phyloP scores from a whole-genome alignment of 2,329 filamentous ascomycete species.

The Colletotrichum viniferum region DNA sequence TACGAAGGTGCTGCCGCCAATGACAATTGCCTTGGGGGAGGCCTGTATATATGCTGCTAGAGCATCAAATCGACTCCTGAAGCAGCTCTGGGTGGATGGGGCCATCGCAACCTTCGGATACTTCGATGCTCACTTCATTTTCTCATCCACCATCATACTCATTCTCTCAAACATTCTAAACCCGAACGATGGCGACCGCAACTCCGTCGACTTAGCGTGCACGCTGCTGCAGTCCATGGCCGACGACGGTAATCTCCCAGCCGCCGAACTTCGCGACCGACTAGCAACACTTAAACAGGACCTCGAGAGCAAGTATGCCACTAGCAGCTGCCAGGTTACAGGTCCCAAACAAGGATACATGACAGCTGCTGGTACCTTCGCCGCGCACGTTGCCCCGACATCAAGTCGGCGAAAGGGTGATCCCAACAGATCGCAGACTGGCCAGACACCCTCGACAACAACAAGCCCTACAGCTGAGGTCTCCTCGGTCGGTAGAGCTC shows the following conservation, averaged over 20 bases:
- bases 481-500: background rate
- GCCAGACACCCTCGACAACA: background rate
- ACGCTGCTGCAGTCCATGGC: constrained; percentile 33
- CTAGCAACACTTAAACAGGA: constrained; percentile 9
- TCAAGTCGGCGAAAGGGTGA: background rate
- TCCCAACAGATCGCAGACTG: background rate
- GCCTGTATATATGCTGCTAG: constrained; percentile 32
- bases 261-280: constrained; percentile 32
- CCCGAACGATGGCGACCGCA: constrained; percentile 27
- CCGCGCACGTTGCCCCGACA: background rate
- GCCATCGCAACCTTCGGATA: constrained; percentile 33
- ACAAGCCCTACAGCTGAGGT: background rate
- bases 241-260: constrained; percentile 32
- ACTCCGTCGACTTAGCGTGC: constrained; percentile 30
- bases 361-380: background rate
- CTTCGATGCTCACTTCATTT: constrained; percentile 35
- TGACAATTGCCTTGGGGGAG: constrained; percentile 33
- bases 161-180: constrained; percentile 39
- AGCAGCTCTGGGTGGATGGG: constrained; percentile 28
- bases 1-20: constrained; percentile 29
- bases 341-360: background rate
- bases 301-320: background rate
- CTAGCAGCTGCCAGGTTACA: background rate
- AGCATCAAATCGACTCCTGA: constrained; percentile 27
- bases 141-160: constrained; percentile 30